Evolutionary conservation across 2,329 filamentous ascomycete genomes (phyloP), one percentile per base, ranked within the genome.

Genomic region (Diaporthe sp.): DNA sequence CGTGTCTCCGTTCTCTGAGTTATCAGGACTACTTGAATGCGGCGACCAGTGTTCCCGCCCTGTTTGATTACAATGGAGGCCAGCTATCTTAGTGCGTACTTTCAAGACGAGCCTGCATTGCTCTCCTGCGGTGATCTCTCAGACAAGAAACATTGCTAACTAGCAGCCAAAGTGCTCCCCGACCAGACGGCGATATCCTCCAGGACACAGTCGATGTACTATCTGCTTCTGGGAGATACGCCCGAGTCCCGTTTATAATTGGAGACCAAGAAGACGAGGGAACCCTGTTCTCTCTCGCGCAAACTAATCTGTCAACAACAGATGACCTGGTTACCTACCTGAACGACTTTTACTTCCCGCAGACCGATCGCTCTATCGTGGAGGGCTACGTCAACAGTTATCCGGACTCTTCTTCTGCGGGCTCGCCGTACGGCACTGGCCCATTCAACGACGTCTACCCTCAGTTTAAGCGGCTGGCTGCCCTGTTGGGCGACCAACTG

Each of bases 221-320:
- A 1, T 81, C 87, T 10, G 71, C 78, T 17, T 77, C 81, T 0
- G 89, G 89, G 25, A 86, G 86, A 76, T 92, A 90, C 77, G 87
- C 90, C 37, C 85, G 85, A 31, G 89, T 93, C 0, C 92, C 92
- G 4, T 88, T 93, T 80, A 92, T 94, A 73, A 84, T 91, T 42
- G 91, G 92, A 55, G 87, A 92, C 79, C 89, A 91, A 81, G 90
- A 93, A 84, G 92, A 94, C 79, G 92, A 94, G 80, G 91, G 91
- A 10, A 92, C 92, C 0, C 81, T 93, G 6, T 93, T 93, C 80
- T 86, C 89, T 8, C 84, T 93, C 22, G 87, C 89, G 78, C 90
- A 91, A 72, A 79, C 81, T 37, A 92, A 92, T 79, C 84, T 93
- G 57, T 90, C 87, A 19, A 92, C 88, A 2, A 88, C 85, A 1